Conservation (phyloP, 768 basidiomycete species). For the Symmetrospora coprosmae region DNA sequence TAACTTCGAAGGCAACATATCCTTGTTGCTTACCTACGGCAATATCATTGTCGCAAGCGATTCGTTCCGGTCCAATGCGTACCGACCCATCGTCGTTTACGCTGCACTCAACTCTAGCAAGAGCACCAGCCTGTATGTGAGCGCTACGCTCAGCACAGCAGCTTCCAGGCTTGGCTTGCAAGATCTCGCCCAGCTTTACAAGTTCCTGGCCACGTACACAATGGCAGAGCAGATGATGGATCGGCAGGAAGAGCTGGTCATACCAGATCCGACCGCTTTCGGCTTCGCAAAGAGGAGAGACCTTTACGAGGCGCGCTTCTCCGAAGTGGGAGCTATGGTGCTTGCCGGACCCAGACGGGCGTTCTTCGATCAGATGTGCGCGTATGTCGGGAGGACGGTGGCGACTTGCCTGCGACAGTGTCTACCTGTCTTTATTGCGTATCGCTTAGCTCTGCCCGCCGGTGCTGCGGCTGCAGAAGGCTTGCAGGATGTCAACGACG, state of each 20-base stretch:
- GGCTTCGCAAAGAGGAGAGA: conserved; percentile 58
- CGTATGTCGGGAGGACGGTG: not conserved
- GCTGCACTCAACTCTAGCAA: conserved; percentile 29
- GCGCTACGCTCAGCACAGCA: conserved; percentile 49
- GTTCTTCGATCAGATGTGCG: conserved; percentile 7
- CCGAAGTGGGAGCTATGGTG: conserved; percentile 53
- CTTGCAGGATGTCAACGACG: not conserved
- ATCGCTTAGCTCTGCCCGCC: conserved; percentile 7
- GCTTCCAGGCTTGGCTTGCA: conserved; percentile 54
- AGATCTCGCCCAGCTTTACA: conserved; percentile 52
- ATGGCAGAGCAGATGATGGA: conserved; percentile 45
- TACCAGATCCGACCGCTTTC: conserved; percentile 54
- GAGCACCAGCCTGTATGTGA: conserved; percentile 39
- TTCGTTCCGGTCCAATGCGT: conserved; percentile 59
- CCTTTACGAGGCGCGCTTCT: conserved; percentile 55
- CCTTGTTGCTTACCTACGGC: conserved; percentile 53
- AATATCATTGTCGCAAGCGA: conserved; percentile 70
- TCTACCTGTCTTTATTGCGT: conserved; percentile 8
- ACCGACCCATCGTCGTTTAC: conserved; percentile 63
- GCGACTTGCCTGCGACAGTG: not conserved
- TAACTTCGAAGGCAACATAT: conserved; percentile 63
- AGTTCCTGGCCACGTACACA: conserved; percentile 62
- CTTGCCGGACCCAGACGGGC: not conserved
- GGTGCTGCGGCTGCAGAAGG: not conserved
- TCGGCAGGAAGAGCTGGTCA: conserved; percentile 39